phyloP scores from a whole-genome alignment of 345 rosid species.

The Cardamine occulta region DNA sequence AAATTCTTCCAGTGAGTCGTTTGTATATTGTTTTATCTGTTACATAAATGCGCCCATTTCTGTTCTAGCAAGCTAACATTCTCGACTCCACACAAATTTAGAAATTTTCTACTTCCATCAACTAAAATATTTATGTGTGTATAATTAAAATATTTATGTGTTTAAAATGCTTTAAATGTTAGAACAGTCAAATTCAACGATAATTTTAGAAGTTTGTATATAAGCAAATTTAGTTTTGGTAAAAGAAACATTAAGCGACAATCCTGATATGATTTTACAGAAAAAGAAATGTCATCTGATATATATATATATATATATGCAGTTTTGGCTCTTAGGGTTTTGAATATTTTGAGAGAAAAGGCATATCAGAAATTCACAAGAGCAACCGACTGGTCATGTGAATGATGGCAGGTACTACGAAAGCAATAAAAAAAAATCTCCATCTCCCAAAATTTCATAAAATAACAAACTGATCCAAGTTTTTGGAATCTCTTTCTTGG shows the following conservation, averaged over 20 bases:
- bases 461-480: neutral
- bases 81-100: neutral
- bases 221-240: too few relatives aligned
- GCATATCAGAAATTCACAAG: too few relatives aligned
- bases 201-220: too few relatives aligned
- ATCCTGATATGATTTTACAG: neutral
- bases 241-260: neutral
- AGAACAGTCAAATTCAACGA: neutral
- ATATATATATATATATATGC: too few relatives aligned
- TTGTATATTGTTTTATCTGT: neutral
- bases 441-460: constrained; percentile 15
- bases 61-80: neutral
- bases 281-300: too few relatives aligned
- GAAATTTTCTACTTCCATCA: neutral
- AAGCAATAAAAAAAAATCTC: neutral
- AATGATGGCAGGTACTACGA: neutral
- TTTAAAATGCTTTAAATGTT: neutral
- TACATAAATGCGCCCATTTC: neutral
- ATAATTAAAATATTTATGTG: neutral
- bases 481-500: neutral
- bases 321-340: too few relatives aligned
- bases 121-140: neutral
- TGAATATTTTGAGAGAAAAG: neutral
- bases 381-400: neutral
- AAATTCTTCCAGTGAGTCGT: neutral